Evolutionary conservation across 2,329 filamentous ascomycete species (phyloP).

Genomic region (Alternaria sp.): DNA sequence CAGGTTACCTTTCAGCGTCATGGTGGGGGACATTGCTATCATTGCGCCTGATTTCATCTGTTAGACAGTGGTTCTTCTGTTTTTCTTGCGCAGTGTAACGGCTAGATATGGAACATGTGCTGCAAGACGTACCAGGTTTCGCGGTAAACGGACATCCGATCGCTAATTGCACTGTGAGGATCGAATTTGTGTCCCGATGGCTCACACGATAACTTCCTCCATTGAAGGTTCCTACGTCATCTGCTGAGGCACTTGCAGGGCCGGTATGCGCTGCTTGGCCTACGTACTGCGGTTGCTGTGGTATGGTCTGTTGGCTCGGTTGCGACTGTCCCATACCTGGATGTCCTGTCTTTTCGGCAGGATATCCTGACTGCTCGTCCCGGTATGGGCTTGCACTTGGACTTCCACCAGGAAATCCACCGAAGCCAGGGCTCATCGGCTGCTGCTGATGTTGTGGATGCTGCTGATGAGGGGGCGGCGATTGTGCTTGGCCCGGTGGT

Average conservation of each 20-base stretch:
- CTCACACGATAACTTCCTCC: slow-evolving; percentile 93
- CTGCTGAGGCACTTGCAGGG: slow-evolving; percentile 59
- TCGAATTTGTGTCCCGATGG: slow-evolving; percentile 88
- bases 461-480: slow-evolving; percentile 22
- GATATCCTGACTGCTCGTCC: slow-evolving; percentile 11
- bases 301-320: slow-evolving; percentile 34
- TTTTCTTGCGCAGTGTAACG: background rate
- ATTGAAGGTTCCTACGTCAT: slow-evolving; percentile 97
- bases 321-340: slow-evolving; percentile 45
- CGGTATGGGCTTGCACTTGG: slow-evolving; percentile 39
- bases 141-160: slow-evolving; percentile 84
- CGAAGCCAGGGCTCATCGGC: slow-evolving; percentile 40
- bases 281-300: slow-evolving; percentile 44
- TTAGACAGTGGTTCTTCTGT: background rate
- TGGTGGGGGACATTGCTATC: slow-evolving; percentile 92
- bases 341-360: slow-evolving; percentile 26
- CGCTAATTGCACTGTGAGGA: slow-evolving; percentile 87
- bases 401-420: slow-evolving; percentile 25
- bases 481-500: slow-evolving; percentile 34
- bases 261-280: slow-evolving; percentile 30
- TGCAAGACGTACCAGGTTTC: slow-evolving; percentile 70
- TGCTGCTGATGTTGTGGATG: slow-evolving; percentile 26
- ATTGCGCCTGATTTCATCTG: slow-evolving; percentile 69
- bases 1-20: slow-evolving; percentile 81
- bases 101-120: background rate